These are phyloP conservation scores for Phytophthora aleatoria DNA, from an alignment of 352 stramenopile species.

Conservation along the genomic window DNA sequence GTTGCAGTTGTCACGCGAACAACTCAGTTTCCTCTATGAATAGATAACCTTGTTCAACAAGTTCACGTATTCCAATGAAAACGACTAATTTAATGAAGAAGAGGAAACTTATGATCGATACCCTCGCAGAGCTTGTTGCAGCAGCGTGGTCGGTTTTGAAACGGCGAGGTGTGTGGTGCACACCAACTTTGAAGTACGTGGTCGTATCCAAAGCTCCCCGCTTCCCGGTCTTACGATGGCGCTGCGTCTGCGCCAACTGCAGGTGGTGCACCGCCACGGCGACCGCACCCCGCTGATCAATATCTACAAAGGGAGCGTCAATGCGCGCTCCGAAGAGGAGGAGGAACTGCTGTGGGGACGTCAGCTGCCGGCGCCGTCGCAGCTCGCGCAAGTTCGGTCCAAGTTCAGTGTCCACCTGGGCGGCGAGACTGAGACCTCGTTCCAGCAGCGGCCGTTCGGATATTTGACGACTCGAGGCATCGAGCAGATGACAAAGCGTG, in stretches of 20 bases:
- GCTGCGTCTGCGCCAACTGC: constrained; percentile 70
- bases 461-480: constrained; percentile 70
- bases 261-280: constrained; percentile 81
- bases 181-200: constrained; percentile 14
- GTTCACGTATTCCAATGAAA: background rate
- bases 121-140: background rate
- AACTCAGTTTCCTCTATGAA: constrained; percentile 11
- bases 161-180: constrained; percentile 32
- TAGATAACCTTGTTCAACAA: constrained; percentile 1
- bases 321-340: constrained; percentile 32
- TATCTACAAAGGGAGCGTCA: constrained; percentile 50
- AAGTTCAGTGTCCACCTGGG: constrained; percentile 34
- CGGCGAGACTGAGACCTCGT: constrained; percentile 24
- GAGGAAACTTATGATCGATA: background rate
- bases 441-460: constrained; percentile 70
- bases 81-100: background rate
- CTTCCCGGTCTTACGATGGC: constrained; percentile 14
- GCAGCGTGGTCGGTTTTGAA: constrained; percentile 20
- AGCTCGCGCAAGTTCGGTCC: constrained; percentile 43
- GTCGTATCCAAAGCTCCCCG: constrained; percentile 2
- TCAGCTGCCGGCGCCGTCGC: constrained; percentile 44
- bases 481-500: constrained; percentile 66
- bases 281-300: constrained; percentile 82
- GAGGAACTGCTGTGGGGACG: constrained; percentile 52
- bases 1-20: background rate